phyloP scores from a whole-genome alignment of 139 green algal genomes.

The Chlamydomonas eustigma region DNA sequence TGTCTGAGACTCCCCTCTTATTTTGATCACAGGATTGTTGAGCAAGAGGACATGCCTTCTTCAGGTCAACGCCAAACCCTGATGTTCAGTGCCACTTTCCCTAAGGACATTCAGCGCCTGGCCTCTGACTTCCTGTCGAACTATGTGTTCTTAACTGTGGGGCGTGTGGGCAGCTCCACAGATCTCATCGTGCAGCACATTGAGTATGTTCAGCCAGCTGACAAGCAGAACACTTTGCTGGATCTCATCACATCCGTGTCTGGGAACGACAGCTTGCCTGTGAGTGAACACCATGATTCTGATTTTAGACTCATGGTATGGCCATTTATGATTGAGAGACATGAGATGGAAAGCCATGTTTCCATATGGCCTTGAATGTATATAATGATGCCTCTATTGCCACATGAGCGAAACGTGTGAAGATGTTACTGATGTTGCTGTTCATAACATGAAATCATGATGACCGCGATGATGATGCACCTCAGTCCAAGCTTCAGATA shows the following conservation, averaged over 20 bases:
- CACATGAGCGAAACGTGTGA: too few relatives aligned
- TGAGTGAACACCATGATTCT: too few relatives aligned
- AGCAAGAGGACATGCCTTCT: slow-evolving; percentile 88
- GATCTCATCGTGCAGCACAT: slow-evolving; percentile 90
- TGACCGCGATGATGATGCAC: too few relatives aligned
- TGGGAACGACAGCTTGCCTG: neutral
- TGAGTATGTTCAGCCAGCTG: slow-evolving; percentile 70
- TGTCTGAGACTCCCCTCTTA: too few relatives aligned
- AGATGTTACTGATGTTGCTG: too few relatives aligned
- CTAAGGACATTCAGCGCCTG: slow-evolving; percentile 86
- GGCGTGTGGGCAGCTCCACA: slow-evolving; percentile 92
- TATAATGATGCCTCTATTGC: too few relatives aligned
- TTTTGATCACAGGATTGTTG: slow-evolving; percentile 44
- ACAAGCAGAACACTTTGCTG: slow-evolving; percentile 91
- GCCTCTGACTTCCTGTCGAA: slow-evolving; percentile 93
- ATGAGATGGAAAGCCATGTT: too few relatives aligned
- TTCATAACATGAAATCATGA: too few relatives aligned
- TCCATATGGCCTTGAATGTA: too few relatives aligned
- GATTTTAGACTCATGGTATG: too few relatives aligned
- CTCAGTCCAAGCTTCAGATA: too few relatives aligned
- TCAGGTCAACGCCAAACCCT: slow-evolving; percentile 87
- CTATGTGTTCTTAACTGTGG: slow-evolving; percentile 98
- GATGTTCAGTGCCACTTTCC: slow-evolving; percentile 96
- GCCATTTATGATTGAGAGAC: too few relatives aligned
- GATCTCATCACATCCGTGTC: slow-evolving; percentile 83